Conservation (phyloP, 257 asterid species). For the Nicotiana knightiana region DNA sequence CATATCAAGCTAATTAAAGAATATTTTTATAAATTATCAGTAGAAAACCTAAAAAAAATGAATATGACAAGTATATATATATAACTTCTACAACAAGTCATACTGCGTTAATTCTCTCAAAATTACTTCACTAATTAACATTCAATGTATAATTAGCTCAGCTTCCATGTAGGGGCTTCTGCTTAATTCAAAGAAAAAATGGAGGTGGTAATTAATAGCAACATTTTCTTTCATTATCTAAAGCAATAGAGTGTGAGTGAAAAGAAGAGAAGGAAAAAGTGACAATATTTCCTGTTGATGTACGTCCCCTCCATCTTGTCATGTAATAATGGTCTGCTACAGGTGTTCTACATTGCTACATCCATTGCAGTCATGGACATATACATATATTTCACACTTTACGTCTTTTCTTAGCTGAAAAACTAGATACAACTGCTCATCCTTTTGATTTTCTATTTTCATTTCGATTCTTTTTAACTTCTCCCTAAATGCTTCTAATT, state of each 20-base stretch:
- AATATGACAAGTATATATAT: too few relatives aligned
- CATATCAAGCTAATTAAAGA: too few relatives aligned
- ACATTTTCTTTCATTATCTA: neutral
- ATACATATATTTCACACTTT: neutral
- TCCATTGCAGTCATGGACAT: neutral
- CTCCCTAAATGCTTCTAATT: neutral
- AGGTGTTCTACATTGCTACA: neutral
- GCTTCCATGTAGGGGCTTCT: too few relatives aligned
- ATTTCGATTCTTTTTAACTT: neutral
- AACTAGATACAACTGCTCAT: neutral
- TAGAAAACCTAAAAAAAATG: too few relatives aligned
- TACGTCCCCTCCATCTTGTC: constrained; percentile 1
- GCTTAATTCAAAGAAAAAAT: neutral
- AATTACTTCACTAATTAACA: too few relatives aligned
- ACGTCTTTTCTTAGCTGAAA: neutral
- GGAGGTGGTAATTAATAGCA: neutral
- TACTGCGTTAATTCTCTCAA: too few relatives aligned
- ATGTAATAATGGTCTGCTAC: neutral
- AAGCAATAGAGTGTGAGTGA: neutral
- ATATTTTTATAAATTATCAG: too few relatives aligned
- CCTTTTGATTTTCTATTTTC: neutral
- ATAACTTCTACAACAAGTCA: too few relatives aligned
- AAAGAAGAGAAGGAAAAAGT: neutral
- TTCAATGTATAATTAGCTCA: neutral
- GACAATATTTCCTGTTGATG: neutral